phyloP scores from a whole-genome alignment of 192 early-diverging fungal genomes.

The Linnemannia hyalina region DNA sequence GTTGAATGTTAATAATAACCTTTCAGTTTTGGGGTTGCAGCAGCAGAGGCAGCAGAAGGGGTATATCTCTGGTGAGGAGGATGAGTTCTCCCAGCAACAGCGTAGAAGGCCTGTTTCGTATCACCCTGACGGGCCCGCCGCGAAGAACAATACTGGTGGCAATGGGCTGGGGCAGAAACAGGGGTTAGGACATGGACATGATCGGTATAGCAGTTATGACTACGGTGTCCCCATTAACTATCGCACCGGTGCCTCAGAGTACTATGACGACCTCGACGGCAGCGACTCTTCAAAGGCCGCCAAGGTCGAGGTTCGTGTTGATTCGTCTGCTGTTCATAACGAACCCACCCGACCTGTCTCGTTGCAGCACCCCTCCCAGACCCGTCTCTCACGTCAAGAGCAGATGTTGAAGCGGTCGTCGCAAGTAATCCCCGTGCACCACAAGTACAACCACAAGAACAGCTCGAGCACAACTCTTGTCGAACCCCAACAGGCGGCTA shows the following conservation, averaged over 20 bases:
- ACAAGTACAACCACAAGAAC: not conserved
- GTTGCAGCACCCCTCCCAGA: not conserved
- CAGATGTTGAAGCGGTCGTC: conserved; percentile 20
- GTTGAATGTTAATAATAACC: not conserved
- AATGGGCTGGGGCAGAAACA: not conserved
- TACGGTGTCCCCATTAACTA: conserved; percentile 16
- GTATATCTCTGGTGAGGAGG: no score
- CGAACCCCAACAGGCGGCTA: not conserved
- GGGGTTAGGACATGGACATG: not conserved
- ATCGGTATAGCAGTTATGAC: conserved; percentile 16
- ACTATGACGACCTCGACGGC: not conserved
- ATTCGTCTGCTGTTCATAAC: not conserved
- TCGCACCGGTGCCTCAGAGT: conserved; percentile 3
- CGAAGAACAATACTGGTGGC: not conserved
- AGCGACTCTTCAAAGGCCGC: not conserved
- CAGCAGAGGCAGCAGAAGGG: not conserved
- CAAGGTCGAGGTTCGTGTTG: not conserved
- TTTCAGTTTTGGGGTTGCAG: not conserved
- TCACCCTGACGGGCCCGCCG: not conserved
- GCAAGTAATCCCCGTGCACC: conserved; percentile 7
- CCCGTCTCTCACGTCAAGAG: not conserved
- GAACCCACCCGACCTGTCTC: not conserved
- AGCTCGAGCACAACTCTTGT: not conserved
- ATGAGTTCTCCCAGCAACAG: not conserved
- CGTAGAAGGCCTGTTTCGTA: not conserved